Conservation (phyloP, 106 monocot genomes). For the Iris macrosiphon region DNA sequence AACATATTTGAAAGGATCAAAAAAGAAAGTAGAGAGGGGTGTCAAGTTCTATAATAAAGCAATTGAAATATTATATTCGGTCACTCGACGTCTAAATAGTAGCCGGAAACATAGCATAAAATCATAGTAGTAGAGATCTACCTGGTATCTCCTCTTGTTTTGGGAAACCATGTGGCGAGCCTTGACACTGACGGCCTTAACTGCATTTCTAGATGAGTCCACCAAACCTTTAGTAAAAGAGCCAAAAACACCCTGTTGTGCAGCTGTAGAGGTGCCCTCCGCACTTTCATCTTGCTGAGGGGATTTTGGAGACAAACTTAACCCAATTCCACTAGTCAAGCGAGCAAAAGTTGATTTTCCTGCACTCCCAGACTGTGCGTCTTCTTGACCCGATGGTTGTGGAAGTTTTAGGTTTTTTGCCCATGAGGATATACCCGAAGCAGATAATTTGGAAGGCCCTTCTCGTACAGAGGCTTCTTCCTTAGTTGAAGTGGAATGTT, state of each 20-base stretch:
- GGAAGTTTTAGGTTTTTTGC: conserved; percentile 32
- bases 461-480: conserved; percentile 27
- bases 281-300: conserved; percentile 26
- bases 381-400: conserved; percentile 18
- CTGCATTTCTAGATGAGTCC: conserved; percentile 55
- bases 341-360: conserved; percentile 47
- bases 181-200: conserved; percentile 57
- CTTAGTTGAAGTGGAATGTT: conserved; percentile 17
- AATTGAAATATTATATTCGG: no score
- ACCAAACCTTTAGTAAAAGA: conserved; percentile 53
- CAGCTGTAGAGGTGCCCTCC: conserved; percentile 11
- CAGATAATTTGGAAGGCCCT: conserved; percentile 27
- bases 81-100: no score
- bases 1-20: no score
- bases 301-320: conserved; percentile 27
- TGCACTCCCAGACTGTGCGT: conserved; percentile 32
- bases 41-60: no score
- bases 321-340: conserved; percentile 49
- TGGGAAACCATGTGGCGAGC: conserved; percentile 63
- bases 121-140: no score
- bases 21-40: no score
- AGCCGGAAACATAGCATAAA: no score
- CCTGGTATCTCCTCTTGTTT: conserved; percentile 73
- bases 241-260: conserved; percentile 37
- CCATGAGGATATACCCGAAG: conserved; percentile 47